Base-by-base conservation (phyloP, 306 rosid species). In the Sechiopsis laciniata region DNA sequence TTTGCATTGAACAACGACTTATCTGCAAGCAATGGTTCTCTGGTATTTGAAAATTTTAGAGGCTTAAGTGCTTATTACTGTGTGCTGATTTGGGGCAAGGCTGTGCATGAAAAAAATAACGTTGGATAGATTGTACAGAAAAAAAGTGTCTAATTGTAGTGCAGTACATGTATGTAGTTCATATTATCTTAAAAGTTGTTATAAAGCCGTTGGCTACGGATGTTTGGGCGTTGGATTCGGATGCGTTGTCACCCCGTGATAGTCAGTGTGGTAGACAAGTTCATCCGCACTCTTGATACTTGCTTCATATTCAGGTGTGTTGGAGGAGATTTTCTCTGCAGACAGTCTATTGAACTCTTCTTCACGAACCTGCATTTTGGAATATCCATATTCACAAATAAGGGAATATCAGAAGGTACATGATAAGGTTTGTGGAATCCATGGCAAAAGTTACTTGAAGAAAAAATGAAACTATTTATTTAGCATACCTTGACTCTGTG, bases 231-330 rank as follows among this genome's bases (percentile, higher is more conserved):
- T 88, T 77, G 89, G 88, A 65, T 63, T 78, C 9, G 98, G 98
- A 84, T 93, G 98, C 75, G 98, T 90, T 12, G 93, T 84, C 76
- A 84, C 96, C 80, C 96, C 96, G 72, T 88, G 93, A 82, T 93
- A 93, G 78, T 93, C 98, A 54, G 61, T 86, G 67, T 93, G 96
- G 79, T 87, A 93, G 76, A 90, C 82, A 78, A 78, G 78, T 37
- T 86, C 93, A 56, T 66, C 87, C 75, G n/a, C n/a, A 26, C 42
- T 40, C 24, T 76, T 67, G 72, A 79, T 77, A 74, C 76, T 67
- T 62, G 75, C 56, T 46, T 37, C 84, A 73, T 71, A 16, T 75
- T 83, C 80, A 66, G 32, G 48, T 57, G 66, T 55, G 71, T n/a
- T 76, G 48, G 80, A 66, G 40, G 80, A 65, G 57, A 71, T 90